Percentiles rank a stretch among this genome's conserved stretches.
phyloP scores from a whole-genome alignment of 768 basidiomycete genomes.

The Krasilnikovozyma curviuscula region DNA sequence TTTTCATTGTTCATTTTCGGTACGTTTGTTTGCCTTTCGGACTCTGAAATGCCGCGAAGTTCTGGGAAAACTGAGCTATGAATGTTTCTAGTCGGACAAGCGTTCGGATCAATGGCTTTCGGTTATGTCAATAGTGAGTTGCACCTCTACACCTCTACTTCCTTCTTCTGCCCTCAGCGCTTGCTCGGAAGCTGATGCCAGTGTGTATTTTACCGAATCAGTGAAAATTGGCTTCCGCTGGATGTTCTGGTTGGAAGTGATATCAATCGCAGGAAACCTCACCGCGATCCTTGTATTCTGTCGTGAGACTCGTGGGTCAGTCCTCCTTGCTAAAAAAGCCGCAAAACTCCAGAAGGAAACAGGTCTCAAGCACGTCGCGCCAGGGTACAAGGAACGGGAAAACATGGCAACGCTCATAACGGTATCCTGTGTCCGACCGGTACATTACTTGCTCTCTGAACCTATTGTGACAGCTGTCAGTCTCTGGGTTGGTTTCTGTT shows the following conservation, averaged over 20 bases:
- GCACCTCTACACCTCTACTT: no score
- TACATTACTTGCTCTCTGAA: slow-evolving; percentile 22
- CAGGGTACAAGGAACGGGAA: slow-evolving; percentile 17
- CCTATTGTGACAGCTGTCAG: slow-evolving; percentile 23
- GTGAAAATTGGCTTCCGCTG: slow-evolving; percentile 18
- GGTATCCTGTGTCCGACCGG: slow-evolving; percentile 20
- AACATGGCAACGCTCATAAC: slow-evolving; percentile 16
- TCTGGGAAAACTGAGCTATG: no score
- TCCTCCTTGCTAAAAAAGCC: slow-evolving; percentile 19
- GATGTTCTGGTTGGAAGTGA: slow-evolving; percentile 20
- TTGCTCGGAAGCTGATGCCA: no score
- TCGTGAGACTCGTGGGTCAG: slow-evolving; percentile 21
- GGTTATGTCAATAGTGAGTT: no score
- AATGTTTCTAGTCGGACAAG: slow-evolving; percentile 8
- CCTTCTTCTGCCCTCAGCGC: no score
- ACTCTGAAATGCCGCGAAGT: no score
- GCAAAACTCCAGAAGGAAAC: slow-evolving; percentile 18
- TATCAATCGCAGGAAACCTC: slow-evolving; percentile 15
- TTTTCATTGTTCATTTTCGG: no score
- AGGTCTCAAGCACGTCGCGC: slow-evolving; percentile 19
- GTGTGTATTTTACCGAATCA: no score
- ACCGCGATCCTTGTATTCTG: slow-evolving; percentile 16
- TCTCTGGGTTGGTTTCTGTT: slow-evolving; percentile 23
- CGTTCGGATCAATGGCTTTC: slow-evolving; percentile 12
- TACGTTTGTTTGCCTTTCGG: no score